Evolutionary conservation across 148 eudicot species (phyloP), one percentile per base, ranked within the genome.

Genomic region (Nepenthes mirabilis): DNA sequence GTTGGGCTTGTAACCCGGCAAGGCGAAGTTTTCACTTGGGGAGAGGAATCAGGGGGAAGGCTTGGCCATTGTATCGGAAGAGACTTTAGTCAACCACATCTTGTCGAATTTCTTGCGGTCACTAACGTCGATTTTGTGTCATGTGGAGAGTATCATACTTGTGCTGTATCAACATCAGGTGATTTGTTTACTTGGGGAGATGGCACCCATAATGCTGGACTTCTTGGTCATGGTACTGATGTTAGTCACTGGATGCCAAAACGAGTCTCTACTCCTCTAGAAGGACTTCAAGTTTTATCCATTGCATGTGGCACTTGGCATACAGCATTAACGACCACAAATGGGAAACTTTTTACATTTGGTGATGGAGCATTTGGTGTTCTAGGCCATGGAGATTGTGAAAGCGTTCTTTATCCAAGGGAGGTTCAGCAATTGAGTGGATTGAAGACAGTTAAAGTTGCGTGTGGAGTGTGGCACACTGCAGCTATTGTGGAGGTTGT

Each of bases 391-490:
- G 91, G 95, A 37, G 83, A 84, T 58, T 80, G 84, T 48, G 77
- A 77, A 52, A 79, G 79, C 58, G 73, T 72, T 55, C 48, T 71
- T 37, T 74, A 69, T 59, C 97, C 97, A 11, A 83, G 58, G 59
- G 95, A 84, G 72, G 97, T 90, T 34, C 75, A 79, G 36, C 75
- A 68, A 57, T 66, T 90, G 59, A 75, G 52, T 13, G 87, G 85
- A 11, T 57, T 82, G 63, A 86, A 68, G 71, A 79, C 95, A 14
- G 50, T 84, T 3, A 80, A 82, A 62, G 91, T 86, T 47, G 85
- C 95, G 1, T 86, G 95, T 70, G 97, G 97, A 53, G 79, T 80
- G 60, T 90, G 97, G 97, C 97, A 90, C 63, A 86, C 97, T 57
- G 91, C 91, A 37, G 95, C 97, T 14, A 82, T 86, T 60, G 85